Conservation (phyloP, 2,329 filamentous ascomycete species). For the Hypoxylon sp. region DNA sequence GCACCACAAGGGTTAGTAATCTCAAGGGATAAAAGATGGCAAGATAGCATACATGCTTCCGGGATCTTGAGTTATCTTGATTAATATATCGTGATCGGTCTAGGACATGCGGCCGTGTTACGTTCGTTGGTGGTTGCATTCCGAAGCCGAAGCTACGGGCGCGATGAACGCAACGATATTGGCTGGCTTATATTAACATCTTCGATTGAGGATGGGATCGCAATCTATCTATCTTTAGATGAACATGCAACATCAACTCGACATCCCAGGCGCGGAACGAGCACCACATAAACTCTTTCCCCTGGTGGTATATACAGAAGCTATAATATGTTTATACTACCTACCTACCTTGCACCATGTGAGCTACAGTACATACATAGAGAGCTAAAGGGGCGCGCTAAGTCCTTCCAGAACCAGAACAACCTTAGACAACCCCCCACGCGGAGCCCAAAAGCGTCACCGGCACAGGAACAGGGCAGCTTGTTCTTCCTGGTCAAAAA, state of each 20-base stretch:
- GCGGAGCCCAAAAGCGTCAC: conserved; percentile 29
- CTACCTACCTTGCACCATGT: no score
- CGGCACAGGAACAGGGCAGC: conserved; percentile 28
- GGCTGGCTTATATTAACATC: no score
- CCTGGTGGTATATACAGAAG: no score
- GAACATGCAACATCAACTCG: no score
- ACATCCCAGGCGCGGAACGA: no score
- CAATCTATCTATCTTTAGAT: conserved; percentile 21
- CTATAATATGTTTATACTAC: no score
- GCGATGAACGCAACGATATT: no score
- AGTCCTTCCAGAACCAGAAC: conserved; percentile 35
- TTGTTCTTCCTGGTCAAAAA: conserved; percentile 14
- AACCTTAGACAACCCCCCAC: conserved; percentile 24
- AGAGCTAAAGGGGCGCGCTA: no score
- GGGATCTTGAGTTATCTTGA: conserved; percentile 1
- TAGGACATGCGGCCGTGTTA: conserved; percentile 10
- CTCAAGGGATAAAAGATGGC: background rate
- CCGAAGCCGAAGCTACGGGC: conserved; percentile 21
- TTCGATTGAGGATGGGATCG: no score
- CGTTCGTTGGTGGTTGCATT: conserved; percentile 17
- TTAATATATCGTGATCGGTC: conserved; percentile 2
- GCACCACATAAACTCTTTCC: no score
- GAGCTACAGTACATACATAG: no score
- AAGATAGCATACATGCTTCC: conserved; percentile 2
- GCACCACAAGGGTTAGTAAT: conserved; percentile 5